Base-by-base conservation (phyloP, 2,329 filamentous ascomycete genomes). In the Trichophyton mentagrophytes region DNA sequence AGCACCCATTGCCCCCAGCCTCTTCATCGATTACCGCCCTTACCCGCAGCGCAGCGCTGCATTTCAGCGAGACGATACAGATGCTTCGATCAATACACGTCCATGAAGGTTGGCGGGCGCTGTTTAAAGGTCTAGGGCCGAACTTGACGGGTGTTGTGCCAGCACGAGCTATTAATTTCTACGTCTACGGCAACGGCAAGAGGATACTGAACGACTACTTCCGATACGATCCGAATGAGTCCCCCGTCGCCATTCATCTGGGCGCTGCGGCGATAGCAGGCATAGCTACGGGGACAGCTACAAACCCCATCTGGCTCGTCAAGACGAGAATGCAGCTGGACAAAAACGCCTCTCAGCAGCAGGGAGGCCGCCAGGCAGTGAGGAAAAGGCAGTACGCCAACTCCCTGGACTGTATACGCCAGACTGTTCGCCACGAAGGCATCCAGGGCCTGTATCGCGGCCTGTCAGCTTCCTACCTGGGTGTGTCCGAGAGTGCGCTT, bases 281-380 rank as follows among this genome's bases (percentile, higher is more conserved):
- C 1, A 82, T 96, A 49, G 85, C 86, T 5, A 96, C 92, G 0
- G 89, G 89, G 55, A 96, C 92, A 0, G 89, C 87, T 22, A 97
- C 91, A 42, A 96, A 96, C 73, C 91, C 91, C 1, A 96, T 97
- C 69, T 97, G 91, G 91, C 82, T 97, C 64, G 85, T 97, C 70
- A 97, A 97, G 80, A 97, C 91, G 46, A 81, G 91, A 36, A 73
- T 97, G 67, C 91, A 97, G 75, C 82, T 97, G 38, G 91, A 97
- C 77, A 95, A 91, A 77, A 49, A 59, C 27, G 42, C 36, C 42
- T 46, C 57, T 15, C 40, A 59, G 11, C 27, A 36, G 33, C 33
- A 36, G 9, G 33, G 33, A 36, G 9, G 9, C 33, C 9, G 33
- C 33, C 33, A 36, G 33, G 33, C 33, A 13, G 33, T 36, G 11